Evolutionary conservation across 129 eudicot species (phyloP).

Genomic region (Dittrichia graveolens): DNA sequence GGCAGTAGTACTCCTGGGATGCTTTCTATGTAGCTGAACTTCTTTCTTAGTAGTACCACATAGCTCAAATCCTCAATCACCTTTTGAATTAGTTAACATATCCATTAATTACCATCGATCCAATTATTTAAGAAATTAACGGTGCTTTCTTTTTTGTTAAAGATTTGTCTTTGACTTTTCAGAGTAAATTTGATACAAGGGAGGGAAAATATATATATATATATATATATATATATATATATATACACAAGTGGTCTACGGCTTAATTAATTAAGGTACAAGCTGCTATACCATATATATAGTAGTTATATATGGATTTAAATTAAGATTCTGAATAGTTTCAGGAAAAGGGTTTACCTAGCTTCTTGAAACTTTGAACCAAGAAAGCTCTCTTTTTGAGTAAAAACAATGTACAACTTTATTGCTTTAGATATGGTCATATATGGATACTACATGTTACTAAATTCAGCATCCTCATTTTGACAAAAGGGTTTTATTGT

Average conservation of each 20-base stretch:
- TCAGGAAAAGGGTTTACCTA: neutral
- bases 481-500: neutral
- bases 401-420: neutral
- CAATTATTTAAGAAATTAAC: constrained; percentile 10
- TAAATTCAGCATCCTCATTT: neutral
- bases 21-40: constrained; percentile 86
- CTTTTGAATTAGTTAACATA: constrained; percentile 34
- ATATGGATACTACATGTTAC: no score
- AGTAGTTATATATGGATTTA: neutral
- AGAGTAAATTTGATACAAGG: no score
- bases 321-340: neutral
- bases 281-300: neutral
- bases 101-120: constrained; percentile 4
- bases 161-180: constrained; percentile 21
- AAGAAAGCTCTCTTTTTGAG: neutral
- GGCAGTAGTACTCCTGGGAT: constrained; percentile 96
- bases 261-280: neutral
- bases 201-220: no score
- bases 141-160: neutral
- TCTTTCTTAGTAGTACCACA: constrained; percentile 85
- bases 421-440: neutral
- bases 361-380: constrained; percentile 6
- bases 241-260: no score
- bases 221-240: no score
- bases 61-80: constrained; percentile 89